Base-by-base conservation (phyloP, 2,329 filamentous ascomycete species). In the Myriangium duriaei region DNA sequence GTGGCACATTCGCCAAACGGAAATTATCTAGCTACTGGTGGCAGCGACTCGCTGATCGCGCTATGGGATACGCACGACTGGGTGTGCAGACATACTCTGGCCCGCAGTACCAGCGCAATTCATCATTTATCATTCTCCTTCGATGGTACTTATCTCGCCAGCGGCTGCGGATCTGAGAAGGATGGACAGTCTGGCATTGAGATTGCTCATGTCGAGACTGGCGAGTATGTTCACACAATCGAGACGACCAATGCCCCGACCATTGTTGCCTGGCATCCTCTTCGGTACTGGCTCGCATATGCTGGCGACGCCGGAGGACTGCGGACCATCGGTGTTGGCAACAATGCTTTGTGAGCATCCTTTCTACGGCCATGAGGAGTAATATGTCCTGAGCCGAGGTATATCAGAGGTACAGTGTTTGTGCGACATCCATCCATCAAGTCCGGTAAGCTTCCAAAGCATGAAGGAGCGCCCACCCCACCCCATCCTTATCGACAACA, bases 401-500 rank as follows among this genome's bases (percentile, higher is more conserved):
- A 24, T 11, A 7, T 13, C 12, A 7, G 6, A 31, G 7, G 29
- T 31, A 9, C n/a, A n/a, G n/a, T n/a, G n/a, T n/a, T n/a, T n/a
- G n/a, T n/a, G n/a, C n/a, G n/a, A n/a, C n/a, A n/a, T n/a, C n/a
- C n/a, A n/a, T n/a, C n/a, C n/a, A n/a, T n/a, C n/a, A n/a, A n/a
- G n/a, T n/a, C n/a, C n/a, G n/a, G n/a, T n/a, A n/a, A n/a, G n/a
- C n/a, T n/a, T 87, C 79, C 48, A 96, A 61, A 1, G 81, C 87
- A 45, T 80, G 76, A 53, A 96, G 66, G 4, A 95, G 81, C 58
- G 95, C 88, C 47, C 87, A 78, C 3, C 81, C 85, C 17, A 95
- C 79, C 21, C 86, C 85, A 1, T 81, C 81, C 50, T 71, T 74
- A 54, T 81, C 74, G 42, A 93, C 58, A 19, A 86, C 81, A 55